Base-by-base conservation (phyloP, 2,329 filamentous ascomycete species). In the Monilinia polystroma region DNA sequence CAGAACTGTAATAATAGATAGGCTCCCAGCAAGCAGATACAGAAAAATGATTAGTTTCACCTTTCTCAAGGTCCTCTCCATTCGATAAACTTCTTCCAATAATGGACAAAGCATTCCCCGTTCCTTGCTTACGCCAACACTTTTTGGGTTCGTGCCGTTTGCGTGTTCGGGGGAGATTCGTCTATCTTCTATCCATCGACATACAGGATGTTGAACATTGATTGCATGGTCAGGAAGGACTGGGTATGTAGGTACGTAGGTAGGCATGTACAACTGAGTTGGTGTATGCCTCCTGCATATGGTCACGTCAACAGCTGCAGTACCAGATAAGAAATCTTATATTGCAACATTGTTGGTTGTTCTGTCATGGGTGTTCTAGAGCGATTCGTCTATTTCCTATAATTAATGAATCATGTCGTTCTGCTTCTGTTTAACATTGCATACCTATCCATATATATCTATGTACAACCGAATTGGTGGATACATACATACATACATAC, bases 81-180 rank as follows among this genome's bases (percentile, higher is more conserved):
- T 18, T 14, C 41, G 11, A n/a, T 8, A 16, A 20, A 20, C 41
- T 14, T 14, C 32, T 14, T 47, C 18, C 56, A 23, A 47, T n/a
- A 59, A 18, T 3, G 43, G 32, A 60, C 57, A 60, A 49, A 49
- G 57, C 57, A 60, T 16, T 45, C 43, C 41, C 1, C 1, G 5
- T 18, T 41, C 51, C 62, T 64, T 56, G 62, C 51, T 35, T 60
- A 16, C 11, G 26, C 57, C 57, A 49, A 60, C 57, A 32, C 49
- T 60, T 5, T 47, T 59, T n/a, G 23, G 26, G 4, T 23, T 35
- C 57, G 23, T 60, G 20, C 26, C 20, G 62, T 64, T 56, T 43
- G 62, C 62, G 62, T 64, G 51, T 56, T 45, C 62, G 38, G 23
- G 62, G 10, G 29, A 56, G 51, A 64, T 64, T 64, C 62, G 62